Base-by-base conservation (phyloP, 306 rosid genomes). In the Sindora glabra region DNA sequence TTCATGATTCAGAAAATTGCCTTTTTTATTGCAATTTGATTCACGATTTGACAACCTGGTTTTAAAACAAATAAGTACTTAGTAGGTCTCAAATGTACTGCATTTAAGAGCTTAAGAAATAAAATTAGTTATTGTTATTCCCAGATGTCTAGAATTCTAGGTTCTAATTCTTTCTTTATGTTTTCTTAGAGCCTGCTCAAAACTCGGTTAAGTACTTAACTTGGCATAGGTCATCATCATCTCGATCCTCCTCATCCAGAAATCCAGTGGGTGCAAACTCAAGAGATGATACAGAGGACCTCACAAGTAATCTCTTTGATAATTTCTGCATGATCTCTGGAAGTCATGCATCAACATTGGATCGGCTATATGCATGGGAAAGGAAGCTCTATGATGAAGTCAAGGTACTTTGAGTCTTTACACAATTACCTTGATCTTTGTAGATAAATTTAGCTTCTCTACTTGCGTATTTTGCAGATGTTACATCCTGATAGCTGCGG, bases 341-440 rank as follows among this genome's bases (percentile, higher is more conserved):
- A 46, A 89, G 99, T 40, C 99, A 94, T 73, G 95, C 89, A 11
- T 94, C 99, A 63, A 94, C 99, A 64, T 80, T 94, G 84, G 99
- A 94, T 71, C 83, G 99, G 68, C 80, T 94, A 53, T 81, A 86
- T 68, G 97, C 95, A 1, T 94, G 99, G 99, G 99, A 94, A 80
- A 89, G 81, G 72, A 94, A 94, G 76, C 97, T 94, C 48, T 82
- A 83, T 46, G 99, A 94, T 79, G 99, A 94, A 78, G 97, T 94
- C 49, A 94, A 94, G 99, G 99, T 94, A 86, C 63, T 23, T 1
- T 50, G 19, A 65, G 30, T 30, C 70, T 64, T 12, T 60, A 61
- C 56, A 24, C 16, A 38, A 26, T 63, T 38, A 42, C 12, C 3
- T 25, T 23, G 5, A 16, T 41, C 15, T 41, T n/a, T 56, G 36